Conservation (phyloP, 176 grass and related monocot genomes). For the Zea luxurians region DNA sequence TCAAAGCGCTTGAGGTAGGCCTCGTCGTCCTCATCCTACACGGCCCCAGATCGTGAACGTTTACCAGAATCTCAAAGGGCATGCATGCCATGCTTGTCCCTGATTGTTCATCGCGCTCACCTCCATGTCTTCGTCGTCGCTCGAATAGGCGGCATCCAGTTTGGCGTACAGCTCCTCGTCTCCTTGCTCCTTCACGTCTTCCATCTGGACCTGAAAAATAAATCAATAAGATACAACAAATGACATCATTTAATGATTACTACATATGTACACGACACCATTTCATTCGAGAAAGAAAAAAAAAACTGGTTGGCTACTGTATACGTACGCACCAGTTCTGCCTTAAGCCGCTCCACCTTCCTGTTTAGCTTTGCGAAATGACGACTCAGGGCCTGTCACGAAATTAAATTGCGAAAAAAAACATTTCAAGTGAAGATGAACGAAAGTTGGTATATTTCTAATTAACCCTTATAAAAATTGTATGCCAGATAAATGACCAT, state of each 20-base stretch:
- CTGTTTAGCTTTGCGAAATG: slow-evolving; percentile 70
- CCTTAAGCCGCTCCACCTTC: slow-evolving; percentile 65
- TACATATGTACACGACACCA: too few species aligned
- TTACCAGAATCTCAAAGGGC: not conserved
- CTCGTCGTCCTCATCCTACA: slow-evolving; percentile 54
- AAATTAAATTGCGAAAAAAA: not conserved
- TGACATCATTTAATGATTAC: not conserved
- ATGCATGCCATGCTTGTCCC: not conserved
- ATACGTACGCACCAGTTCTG: slow-evolving; percentile 57
- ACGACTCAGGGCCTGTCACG: slow-evolving; percentile 55
- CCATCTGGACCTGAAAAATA: slow-evolving; percentile 65
- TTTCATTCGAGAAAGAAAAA: not conserved
- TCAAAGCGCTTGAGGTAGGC: slow-evolving; percentile 48
- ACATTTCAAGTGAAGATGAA: not conserved
- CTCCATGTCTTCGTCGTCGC: slow-evolving; percentile 78
- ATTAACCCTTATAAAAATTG: not conserved
- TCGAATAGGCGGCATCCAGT: slow-evolving; percentile 68
- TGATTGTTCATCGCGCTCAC: slow-evolving; percentile 22
- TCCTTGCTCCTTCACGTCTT: slow-evolving; percentile 59
- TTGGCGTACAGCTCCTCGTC: slow-evolving; percentile 71
- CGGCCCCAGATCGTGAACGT: not conserved
- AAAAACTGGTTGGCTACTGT: not conserved
- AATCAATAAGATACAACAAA: not conserved
- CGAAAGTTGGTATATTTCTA: too few species aligned
- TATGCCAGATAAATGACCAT: not conserved